phyloP scores from a whole-genome alignment of 2,329 filamentous ascomycete genomes.

The Teratosphaeria destructans region DNA sequence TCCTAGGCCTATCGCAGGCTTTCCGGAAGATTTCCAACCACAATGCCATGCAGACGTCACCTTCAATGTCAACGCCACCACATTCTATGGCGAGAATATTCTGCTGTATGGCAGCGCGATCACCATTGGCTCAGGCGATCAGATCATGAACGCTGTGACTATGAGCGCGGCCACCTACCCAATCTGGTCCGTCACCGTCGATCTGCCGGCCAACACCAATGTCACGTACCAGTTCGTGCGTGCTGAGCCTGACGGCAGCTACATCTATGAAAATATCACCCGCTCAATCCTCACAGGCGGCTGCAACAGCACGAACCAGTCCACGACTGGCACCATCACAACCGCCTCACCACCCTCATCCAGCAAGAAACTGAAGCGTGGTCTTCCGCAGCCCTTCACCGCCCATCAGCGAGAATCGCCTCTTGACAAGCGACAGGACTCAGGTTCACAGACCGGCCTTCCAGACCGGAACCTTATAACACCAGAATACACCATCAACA shows the following conservation, averaged over 20 bases:
- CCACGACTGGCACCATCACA: slow-evolving; percentile 20
- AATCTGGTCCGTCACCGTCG: slow-evolving; percentile 24
- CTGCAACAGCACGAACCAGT: slow-evolving; percentile 18
- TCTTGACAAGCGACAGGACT: slow-evolving; percentile 8
- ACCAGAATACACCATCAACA: slow-evolving; percentile 56
- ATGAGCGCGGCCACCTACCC: slow-evolving; percentile 24
- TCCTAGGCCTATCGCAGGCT: slow-evolving; percentile 58
- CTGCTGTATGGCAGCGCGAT: slow-evolving; percentile 21
- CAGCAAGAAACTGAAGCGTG: slow-evolving; percentile 15
- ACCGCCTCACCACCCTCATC: slow-evolving; percentile 17
- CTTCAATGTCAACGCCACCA: slow-evolving; percentile 25
- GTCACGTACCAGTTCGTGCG: slow-evolving; percentile 25
- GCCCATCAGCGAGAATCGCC: neutral
- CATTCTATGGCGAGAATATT: slow-evolving; percentile 28
- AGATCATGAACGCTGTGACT: slow-evolving; percentile 18
- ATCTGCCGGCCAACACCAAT: slow-evolving; percentile 22
- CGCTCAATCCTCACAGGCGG: slow-evolving; percentile 22
- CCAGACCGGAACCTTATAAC: slow-evolving; percentile 53
- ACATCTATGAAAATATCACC: slow-evolving; percentile 22
- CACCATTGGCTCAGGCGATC: slow-evolving; percentile 19
- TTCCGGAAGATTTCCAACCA: slow-evolving; percentile 58
- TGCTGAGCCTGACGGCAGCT: slow-evolving; percentile 22
- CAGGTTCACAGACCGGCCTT: slow-evolving; percentile 38
- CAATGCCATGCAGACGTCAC: slow-evolving; percentile 22
- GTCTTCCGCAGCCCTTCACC: neutral